Evolutionary conservation across 1,284 basidiomycete genomes (phyloP), one percentile per base, ranked within the genome.

Genomic region (Hymenochaete sp.): DNA sequence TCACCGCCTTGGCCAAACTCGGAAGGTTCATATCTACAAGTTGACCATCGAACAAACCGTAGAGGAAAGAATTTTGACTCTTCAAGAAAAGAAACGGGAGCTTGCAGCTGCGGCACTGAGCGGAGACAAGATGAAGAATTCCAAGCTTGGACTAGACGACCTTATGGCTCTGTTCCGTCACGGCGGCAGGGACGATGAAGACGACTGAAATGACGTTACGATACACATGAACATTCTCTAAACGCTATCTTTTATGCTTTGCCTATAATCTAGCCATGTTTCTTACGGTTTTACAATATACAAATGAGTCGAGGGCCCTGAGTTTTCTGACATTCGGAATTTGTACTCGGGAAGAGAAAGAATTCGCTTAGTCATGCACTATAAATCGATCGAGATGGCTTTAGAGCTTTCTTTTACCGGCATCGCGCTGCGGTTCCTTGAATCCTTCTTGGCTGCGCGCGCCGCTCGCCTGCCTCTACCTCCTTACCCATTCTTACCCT

Each of bases 11-110:
- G 92, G 93, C 8, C 95, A 98, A 66, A 84, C 70, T 39, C 77
- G 82, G 11, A 75, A 84, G 48, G 93, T 98, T 31, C 79, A 86
- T 59, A 93, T 98, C 54, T 93, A 82, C 72, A 98, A 98, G 66
- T 73, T 98, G 26, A 91, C 85, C 48, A 83, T 98, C 48, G 77
- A 81, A 32, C 70, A 80, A 37, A 95, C 92, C 0, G 89, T 98
- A 8, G 95, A 98, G 57, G 82, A 93, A 59, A 79, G 92, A 28
- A 93, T 92, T 49, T 68, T 92, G 26, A 70, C 70, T 54, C 73
- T 96, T 3, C 92, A 96, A 62, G 80, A 87, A 27, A 79, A 82
- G 63, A 98, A 98, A 66, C 77, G 93, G 7, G 80, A 79, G 41
- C 71, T 98, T 1, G 81, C 93, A 0, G 72, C 74, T 24, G 90